Evolutionary conservation across 1,284 basidiomycete species (phyloP).

Genomic region (Apiotrichum mycotoxinovorans): DNA sequence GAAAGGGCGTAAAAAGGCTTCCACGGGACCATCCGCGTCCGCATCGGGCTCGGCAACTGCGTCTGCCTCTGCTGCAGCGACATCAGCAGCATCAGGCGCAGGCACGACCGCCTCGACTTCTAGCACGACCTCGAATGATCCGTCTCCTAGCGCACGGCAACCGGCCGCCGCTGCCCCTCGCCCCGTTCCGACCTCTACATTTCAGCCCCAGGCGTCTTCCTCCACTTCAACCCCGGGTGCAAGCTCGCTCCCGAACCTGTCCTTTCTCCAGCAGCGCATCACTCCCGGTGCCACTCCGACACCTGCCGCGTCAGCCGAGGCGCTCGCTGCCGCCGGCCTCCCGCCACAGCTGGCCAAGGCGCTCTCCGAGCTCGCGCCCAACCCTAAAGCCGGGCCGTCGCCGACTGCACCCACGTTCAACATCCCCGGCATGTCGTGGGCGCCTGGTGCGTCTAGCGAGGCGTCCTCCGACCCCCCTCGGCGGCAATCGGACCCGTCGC

Average conservation of each 20-base stretch:
- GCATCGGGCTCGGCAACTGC: background rate
- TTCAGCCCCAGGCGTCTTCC: too few species aligned
- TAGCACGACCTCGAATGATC: too few species aligned
- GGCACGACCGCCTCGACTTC: too few species aligned
- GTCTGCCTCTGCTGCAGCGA: background rate
- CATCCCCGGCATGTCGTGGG: background rate
- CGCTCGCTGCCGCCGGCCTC: background rate
- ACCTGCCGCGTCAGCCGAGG: background rate
- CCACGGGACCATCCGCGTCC: background rate
- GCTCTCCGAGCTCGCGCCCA: background rate
- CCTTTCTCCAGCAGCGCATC: background rate
- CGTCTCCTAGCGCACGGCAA: too few species aligned
- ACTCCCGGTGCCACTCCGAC: background rate
- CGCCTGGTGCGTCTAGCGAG: too few species aligned
- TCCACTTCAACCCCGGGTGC: background rate
- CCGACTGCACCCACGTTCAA: background rate
- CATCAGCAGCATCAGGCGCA: background rate
- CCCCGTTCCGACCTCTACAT: too few species aligned
- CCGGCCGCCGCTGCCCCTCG: too few species aligned
- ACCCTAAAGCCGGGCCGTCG: too few species aligned
- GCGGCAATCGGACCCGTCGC: background rate
- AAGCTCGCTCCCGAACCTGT: background rate
- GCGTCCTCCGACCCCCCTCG: too few species aligned
- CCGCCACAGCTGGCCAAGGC: background rate
- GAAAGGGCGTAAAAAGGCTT: background rate